A percentile compares a stretch with the other conserved stretches of the same genome.
Evolutionary conservation across 495 filamentous ascomycete species (phyloP).

Genomic region (Pseudomonodictys pantanalensis): DNA sequence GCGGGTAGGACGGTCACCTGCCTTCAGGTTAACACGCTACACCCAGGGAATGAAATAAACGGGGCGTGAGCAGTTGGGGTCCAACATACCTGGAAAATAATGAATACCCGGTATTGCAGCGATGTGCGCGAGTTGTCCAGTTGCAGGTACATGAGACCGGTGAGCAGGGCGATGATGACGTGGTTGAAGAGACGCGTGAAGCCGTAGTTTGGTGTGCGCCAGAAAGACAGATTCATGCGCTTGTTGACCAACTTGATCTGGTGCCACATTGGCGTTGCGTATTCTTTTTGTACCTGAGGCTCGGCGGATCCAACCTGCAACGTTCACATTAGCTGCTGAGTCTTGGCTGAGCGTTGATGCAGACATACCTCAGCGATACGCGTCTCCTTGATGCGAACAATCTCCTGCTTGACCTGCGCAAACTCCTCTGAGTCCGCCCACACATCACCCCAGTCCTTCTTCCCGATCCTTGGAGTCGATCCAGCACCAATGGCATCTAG

Average conservation of each 20-base stretch:
- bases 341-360: no score
- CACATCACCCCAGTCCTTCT: conserved; percentile 76
- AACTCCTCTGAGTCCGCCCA: conserved; percentile 72
- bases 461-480: conserved; percentile 65
- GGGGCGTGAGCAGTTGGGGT: no score
- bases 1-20: conserved; percentile 72
- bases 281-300: conserved; percentile 57
- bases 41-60: no score
- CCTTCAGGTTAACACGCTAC: no score
- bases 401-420: conserved; percentile 61
- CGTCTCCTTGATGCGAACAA: conserved; percentile 62
- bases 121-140: conserved; percentile 65
- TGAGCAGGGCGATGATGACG: conserved; percentile 66
- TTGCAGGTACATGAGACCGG: conserved; percentile 68
- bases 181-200: conserved; percentile 79
- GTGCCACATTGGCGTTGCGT: conserved; percentile 69
- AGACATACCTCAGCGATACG: conserved; percentile 50
- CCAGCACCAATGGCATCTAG: conserved; percentile 83
- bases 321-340: no score
- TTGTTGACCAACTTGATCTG: conserved; percentile 65
- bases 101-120: conserved; percentile 76
- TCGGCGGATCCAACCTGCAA: conserved; percentile 42
- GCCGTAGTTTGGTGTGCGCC: conserved; percentile 71
- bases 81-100: conserved; percentile 85
- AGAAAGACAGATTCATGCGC: conserved; percentile 65